Evolutionary conservation across 2,329 filamentous ascomycete genomes (phyloP), one percentile per base, ranked within the genome.

Genomic region (Pseudogymnoascus sp.): DNA sequence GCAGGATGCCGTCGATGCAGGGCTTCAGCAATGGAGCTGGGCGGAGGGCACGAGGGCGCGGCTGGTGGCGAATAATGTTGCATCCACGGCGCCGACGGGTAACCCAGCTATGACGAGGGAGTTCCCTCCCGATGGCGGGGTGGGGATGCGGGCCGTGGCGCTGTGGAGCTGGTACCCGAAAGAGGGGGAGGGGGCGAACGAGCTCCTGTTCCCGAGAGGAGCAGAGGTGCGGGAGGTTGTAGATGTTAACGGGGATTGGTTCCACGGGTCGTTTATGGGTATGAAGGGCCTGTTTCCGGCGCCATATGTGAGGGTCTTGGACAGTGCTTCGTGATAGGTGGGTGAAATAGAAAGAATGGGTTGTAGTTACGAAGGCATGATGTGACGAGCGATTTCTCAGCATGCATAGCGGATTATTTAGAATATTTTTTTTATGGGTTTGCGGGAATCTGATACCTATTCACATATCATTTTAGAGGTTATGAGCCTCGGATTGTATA

Each of bases 201-300:
- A 97, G 76, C 76, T 97, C 42, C 75, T 87, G 66, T 97, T 97
- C 69, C 93, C 93, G 0, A 86, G 86, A 61, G 87, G 89, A 8
- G 92, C 93, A 0, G 90, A 95, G 74, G 83, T 97, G 13, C 81
- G 82, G 6, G 93, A 97, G 77, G 85, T 89, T 38, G 88, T 93
- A 73, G 89, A 95, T 74, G 85, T 96, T 59, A 96, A 96, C 73
- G 90, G 88, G 16, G 92, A 96, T 73, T 97, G 93, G 93, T 92
- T 83, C 71, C 89, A 88, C 77, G 93, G 93, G 0, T 86, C 86
- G 29, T 97, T 96, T 78, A 92, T 91, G 76, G 92, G 91, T 0
- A 78, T 77, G 24, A 86, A 85, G 69, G 93, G 91, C 0, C 70
- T 97, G 67, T 96, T 97, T 72, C 93, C 93, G 4, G 86, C 87